Evolutionary conservation across 106 monocot species (phyloP), one percentile per base, ranked within the genome.

Genomic region (Cymbidium sinense): DNA sequence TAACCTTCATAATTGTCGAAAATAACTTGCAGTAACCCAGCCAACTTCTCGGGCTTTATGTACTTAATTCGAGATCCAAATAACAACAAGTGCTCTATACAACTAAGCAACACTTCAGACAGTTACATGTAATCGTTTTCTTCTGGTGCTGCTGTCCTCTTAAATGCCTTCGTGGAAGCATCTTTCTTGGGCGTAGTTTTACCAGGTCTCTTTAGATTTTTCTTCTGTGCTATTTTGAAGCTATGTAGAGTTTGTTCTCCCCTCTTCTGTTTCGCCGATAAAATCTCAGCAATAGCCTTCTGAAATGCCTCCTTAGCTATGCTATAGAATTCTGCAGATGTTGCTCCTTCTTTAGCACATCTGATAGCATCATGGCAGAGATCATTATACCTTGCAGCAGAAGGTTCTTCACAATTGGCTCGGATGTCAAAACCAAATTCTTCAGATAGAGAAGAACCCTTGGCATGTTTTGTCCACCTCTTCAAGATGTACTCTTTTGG

Each of bases 391-490:
- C 86, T 86, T 34, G 87, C 74, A 51, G 62, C 78, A 74, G 86
- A 76, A 84, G 84, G 84, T 33, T 91, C 91, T 51, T 85, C 88
- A 77, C 75, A 51, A 33, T 71, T 79, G 33, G 81, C 80, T 76
- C 84, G 84, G 12, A 88, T 79, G 39, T 83, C 91, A 51, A 88
- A 55, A 36, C 83, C 88, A 76, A 79, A 81, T 52, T 86, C 84
- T 79, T 92, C 89, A n/a, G 75, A 79, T 13, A 77, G 61, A 75
- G 70, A 61, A 62, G 62, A 77, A 47, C 85, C 81, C 78, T 89
- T 89, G 55, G 92, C 89, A 81, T 89, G 81, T 76, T 83, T 92
- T 25, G 89, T 92, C 92, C 92, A 92, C 41, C 92, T 61, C 82
- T 89, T 92, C 78, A 89, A 79, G 50, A 92, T 87, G 73, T 87